Evolutionary conservation across 2,329 filamentous ascomycete species (phyloP), one percentile per base, ranked within the genome.

Genomic region (Pyrenophora seminiperda): DNA sequence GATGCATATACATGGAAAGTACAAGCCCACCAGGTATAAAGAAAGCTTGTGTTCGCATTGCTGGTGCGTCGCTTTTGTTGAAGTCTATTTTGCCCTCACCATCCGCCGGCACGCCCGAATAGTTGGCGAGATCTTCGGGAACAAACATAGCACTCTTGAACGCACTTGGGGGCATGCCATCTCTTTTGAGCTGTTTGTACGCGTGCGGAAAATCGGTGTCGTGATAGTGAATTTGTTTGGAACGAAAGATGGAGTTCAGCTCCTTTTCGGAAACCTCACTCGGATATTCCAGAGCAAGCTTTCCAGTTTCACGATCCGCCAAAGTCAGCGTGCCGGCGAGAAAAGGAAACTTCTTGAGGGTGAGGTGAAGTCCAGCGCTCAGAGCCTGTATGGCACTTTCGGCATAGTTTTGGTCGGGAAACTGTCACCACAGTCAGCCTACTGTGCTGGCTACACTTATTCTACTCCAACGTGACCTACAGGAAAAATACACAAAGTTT

Each of bases 21-120:
- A 70, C 62, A 7, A 73, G 64, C 1, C 70, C 70, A 11, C 68
- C 68, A 2, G 67, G 65, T 17, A 72, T 67, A 51, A 73, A 73
- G 55, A 60, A 66, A 1, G 68, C 69, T 39, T 72, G 66, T 1
- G 66, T 46, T 22, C 64, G 59, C 56, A 72, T 63, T 3, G 54
- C 69, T 2, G 70, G 70, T 13, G 61, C 63, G 15, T 63, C 52
- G 43, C 56, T 61, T 10, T 56, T 44, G 2, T 53, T 41, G 19
- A 68, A 70, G 33, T 65, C 50, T 9, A 67, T 58, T 13, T 65
- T 56, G 5, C 68, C 68, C 32, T 72, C 67, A 14, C 65, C 67
- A 41, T 56, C 61, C 7, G 45, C 20, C 4, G 66, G 62, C 2
- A 71, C 59, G 2, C 63, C 66, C 13, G 62, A 48, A 24, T 60